Evolutionary conservation across 768 basidiomycete species (phyloP).

Genomic region (Lanmaoa pseudosensibilis): DNA sequence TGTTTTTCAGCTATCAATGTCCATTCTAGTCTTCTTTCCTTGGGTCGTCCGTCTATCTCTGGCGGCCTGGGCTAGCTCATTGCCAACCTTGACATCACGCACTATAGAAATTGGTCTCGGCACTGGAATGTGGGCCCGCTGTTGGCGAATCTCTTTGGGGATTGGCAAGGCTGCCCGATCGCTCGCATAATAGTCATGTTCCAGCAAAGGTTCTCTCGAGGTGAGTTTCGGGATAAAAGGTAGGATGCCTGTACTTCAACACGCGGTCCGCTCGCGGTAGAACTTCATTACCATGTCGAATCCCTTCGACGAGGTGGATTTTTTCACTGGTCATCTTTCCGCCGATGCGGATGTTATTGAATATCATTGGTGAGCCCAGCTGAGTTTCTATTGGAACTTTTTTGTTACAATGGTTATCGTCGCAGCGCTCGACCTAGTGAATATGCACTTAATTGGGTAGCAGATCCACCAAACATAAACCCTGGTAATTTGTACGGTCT

Average conservation of each 20-base stretch:
- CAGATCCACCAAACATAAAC: not conserved
- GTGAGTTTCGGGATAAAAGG: conserved; percentile 1
- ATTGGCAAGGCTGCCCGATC: too few species aligned
- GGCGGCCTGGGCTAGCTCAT: too few species aligned
- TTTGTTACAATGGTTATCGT: not conserved
- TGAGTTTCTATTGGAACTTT: not conserved
- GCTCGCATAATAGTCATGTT: too few species aligned
- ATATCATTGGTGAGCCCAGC: not conserved
- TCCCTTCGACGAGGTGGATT: not conserved
- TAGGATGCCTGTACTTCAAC: too few species aligned
- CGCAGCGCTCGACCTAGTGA: not conserved
- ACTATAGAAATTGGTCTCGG: too few species aligned
- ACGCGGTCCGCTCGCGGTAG: not conserved
- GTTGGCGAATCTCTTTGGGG: too few species aligned
- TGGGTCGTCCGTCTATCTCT: too few species aligned
- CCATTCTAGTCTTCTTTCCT: too few species aligned
- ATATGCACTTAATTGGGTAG: not conserved
- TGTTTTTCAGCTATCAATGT: too few species aligned
- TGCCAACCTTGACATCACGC: too few species aligned
- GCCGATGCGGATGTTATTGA: not conserved
- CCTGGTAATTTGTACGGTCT: not conserved
- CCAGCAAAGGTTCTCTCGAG: not conserved
- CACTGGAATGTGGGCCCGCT: too few species aligned
- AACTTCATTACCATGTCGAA: not conserved
- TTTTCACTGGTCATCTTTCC: not conserved